Base-by-base conservation (phyloP, 169 alveolate species). In the Theileria annulata region DNA sequence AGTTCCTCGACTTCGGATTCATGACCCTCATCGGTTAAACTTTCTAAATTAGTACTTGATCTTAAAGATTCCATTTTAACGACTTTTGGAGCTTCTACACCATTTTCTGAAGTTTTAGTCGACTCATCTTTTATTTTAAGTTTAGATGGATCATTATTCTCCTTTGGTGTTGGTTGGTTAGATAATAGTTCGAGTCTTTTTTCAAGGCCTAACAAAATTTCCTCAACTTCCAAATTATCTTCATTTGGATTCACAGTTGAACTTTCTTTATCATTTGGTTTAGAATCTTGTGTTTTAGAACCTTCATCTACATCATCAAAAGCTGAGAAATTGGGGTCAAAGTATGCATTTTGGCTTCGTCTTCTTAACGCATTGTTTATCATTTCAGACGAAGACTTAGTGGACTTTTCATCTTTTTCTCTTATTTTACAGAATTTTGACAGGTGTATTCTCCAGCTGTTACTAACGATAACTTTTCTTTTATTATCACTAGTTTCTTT, bases 381-480 rank as follows among this genome's bases (percentile, higher is more conserved):
- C 1, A 62, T 62, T 30, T 62, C 71, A 28, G 71, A 31, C 2
- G 71, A 62, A 0, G 71, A 27, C 19, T 62, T 62, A 23, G 71
- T 27, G 51, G 8, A 28, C 48, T 37, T 62, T 21, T 62, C 25
- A 9, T 62, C 71, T n/a, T 62, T n/a, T 21, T 21, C 48, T 62
- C 71, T 62, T 2, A 62, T 21, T 15, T 62, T 8, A 19, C 71
- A 62, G 37, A 62, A 62, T 21, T 15, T 62, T 23, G 25, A n/a
- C 47, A 62, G 71, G 31, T 62, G 48, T 37, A n/a, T 37, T 37
- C 71, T 62, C 71, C 71, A 62, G 37, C 71, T 62, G 23, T 21
- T 21, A 62, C 71, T 62, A 8, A 62, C 71, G 3, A 28, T n/a
- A 35, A 62, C 71, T 56, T 42, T 42, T 27, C 28, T 21, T 56